phyloP scores from a whole-genome alignment of 257 asterid genomes.

The Solanum boliviense region DNA sequence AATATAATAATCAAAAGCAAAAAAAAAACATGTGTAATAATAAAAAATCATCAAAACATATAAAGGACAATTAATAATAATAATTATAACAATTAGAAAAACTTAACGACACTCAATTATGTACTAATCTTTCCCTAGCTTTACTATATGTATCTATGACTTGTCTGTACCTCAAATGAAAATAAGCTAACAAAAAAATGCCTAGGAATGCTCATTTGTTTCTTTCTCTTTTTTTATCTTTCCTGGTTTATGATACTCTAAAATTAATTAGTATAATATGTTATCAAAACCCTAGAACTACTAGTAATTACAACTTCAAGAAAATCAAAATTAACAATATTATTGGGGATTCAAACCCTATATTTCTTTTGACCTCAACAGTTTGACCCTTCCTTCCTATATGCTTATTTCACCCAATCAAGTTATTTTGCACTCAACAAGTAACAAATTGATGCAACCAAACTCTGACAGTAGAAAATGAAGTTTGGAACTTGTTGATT shows the following conservation, averaged over 20 bases:
- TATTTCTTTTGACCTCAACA: constrained; percentile 9
- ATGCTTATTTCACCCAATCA: not conserved
- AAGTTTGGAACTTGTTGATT: not conserved
- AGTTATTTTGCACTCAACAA: not conserved
- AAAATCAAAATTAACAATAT: not conserved
- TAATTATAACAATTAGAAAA: not conserved
- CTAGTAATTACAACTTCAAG: not conserved
- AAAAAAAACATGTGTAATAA: too few species aligned
- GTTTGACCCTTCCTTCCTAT: not conserved
- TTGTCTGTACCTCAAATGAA: too few species aligned
- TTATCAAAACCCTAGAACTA: not conserved
- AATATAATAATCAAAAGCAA: too few species aligned
- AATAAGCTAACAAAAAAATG: constrained; percentile 2
- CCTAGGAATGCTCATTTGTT: constrained; percentile 20
- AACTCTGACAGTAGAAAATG: not conserved
- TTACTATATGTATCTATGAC: too few species aligned
- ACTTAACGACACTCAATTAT: not conserved
- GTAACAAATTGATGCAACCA: not conserved
- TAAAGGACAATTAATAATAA: too few species aligned
- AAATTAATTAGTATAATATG: not conserved
- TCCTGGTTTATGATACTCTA: not conserved
- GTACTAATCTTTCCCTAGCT: too few species aligned
- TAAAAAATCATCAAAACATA: too few species aligned
- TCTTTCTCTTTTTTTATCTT: constrained; percentile 10
- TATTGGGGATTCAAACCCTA: constrained; percentile 19